Percentiles rank a stretch among this genome's conserved stretches.
Conservation (phyloP, 441 rosid species). For the Kokia cookei region DNA sequence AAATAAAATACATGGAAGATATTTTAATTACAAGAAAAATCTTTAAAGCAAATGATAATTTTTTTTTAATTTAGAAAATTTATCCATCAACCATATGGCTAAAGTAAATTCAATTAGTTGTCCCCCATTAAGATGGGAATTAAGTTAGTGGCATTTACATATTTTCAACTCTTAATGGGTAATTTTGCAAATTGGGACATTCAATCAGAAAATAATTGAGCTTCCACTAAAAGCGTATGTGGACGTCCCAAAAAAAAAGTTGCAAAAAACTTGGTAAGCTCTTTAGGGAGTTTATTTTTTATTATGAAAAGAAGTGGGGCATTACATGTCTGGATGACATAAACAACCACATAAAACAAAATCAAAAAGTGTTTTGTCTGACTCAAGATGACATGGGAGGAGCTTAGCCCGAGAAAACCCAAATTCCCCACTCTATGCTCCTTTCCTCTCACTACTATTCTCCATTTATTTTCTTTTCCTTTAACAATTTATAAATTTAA, state of each 20-base stretch:
- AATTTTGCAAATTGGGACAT: too few species aligned
- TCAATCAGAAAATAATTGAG: too few species aligned
- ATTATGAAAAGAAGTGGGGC: conserved; percentile 5
- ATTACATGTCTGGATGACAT: conserved; percentile 4
- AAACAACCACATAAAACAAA: conserved; percentile 2
- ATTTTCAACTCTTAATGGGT: too few species aligned
- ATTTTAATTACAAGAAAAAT: too few species aligned
- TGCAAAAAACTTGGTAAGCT: background rate
- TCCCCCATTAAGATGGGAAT: too few species aligned
- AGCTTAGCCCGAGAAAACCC: conserved; percentile 10
- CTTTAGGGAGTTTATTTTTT: background rate
- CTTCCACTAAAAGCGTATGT: too few species aligned
- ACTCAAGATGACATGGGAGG: conserved; percentile 40
- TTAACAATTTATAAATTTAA: background rate
- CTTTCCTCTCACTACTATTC: background rate
- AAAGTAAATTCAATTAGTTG: too few species aligned
- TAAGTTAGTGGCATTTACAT: too few species aligned
- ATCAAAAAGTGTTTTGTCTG: conserved; percentile 33
- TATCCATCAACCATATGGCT: too few species aligned
- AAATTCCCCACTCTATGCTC: background rate
- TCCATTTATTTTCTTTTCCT: background rate
- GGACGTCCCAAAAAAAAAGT: background rate
- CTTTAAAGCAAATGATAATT: too few species aligned
- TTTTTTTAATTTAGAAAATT: too few species aligned
- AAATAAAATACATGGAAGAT: too few species aligned